Evolutionary conservation across 2,329 filamentous ascomycete genomes (phyloP), one percentile per base, ranked within the genome.

Genomic region (Cryoendolithus antarcticus): DNA sequence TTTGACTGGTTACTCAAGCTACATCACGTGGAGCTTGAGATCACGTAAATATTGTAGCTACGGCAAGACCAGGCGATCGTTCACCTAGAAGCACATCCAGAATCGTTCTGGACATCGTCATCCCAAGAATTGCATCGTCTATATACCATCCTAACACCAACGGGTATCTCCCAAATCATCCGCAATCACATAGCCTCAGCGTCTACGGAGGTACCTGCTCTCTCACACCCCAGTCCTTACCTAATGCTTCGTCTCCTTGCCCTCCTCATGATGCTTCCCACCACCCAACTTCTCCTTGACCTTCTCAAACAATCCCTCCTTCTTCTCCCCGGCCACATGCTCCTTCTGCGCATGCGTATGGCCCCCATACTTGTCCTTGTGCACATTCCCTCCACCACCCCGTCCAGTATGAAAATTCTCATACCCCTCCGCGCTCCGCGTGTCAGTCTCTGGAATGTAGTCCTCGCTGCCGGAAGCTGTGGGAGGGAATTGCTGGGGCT

Each of bases 351-450:
- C 53, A 31, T 50, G 51, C 24, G 55, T 61, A 44, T 69, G 65
- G n/a, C 64, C 65, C 28, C 63, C 62, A 41, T 64, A 65, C 48
- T 65, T 66, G 42, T 67, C 65, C 48, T 61, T 63, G 49, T 69
- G 59, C 11, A 66, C 57, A 46, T 69, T 69, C 21, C 66, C 66
- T 29, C 57, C 59, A 9, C 66, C 66, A 24, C 65, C 66, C 11
- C 66, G 59, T n/a, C 65, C 65, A 6, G 65, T 68, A 48, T 68
- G 65, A 45, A 62, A 69, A 44, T 68, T 63, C 19, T 65, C 63
- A 30, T 62, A 53, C 31, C 52, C 50, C 32, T 39, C 45, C 30
- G 37, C 39, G 8, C 34, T 39, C 32, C 63, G 55, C 34, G 62
- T 54, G 10, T 62, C 58, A 15, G 59, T 58, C 48, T 69, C 65